Percentiles rank a stretch among this genome's conserved stretches.
Conservation (phyloP, 768 basidiomycete genomes). For the Tricholoma flavovirens region DNA sequence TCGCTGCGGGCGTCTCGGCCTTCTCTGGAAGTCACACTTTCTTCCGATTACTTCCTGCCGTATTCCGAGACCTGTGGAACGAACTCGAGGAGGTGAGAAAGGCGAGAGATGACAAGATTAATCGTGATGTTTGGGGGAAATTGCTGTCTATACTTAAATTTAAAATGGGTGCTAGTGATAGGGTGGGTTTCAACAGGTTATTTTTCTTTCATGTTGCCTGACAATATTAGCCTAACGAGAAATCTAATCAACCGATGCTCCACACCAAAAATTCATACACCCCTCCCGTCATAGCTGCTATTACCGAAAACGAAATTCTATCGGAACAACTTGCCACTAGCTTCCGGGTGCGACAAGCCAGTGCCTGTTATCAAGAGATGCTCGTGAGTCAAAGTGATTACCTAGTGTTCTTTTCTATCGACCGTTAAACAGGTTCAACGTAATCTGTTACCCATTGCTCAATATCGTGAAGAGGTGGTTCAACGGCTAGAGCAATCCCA, state of each 20-base stretch:
- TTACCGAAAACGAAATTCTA: constrained; percentile 20
- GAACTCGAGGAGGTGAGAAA: constrained; percentile 71
- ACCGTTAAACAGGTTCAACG: constrained; percentile 53
- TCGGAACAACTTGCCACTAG: constrained; percentile 51
- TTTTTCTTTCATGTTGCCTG: not conserved
- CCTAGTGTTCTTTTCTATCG: constrained; percentile 2
- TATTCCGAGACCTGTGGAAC: constrained; percentile 89
- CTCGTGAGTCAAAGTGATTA: constrained; percentile 46
- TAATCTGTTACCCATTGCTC: constrained; percentile 78
- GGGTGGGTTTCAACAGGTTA: constrained; percentile 28
- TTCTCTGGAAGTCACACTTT: constrained; percentile 52
- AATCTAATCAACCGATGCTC: constrained; percentile 14
- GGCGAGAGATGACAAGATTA: constrained; percentile 51
- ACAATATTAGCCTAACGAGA: constrained; percentile 18
- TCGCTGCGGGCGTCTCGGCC: constrained; percentile 44
- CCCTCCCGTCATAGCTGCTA: constrained; percentile 2
- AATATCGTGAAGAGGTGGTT: constrained; percentile 70
- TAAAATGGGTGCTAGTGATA: constrained; percentile 42
- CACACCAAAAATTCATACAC: constrained; percentile 9
- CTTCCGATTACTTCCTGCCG: constrained; percentile 73
- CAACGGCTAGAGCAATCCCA: constrained; percentile 66
- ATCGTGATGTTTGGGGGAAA: constrained; percentile 67
- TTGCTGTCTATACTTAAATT: constrained; percentile 56
- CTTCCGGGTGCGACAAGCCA: constrained; percentile 58
- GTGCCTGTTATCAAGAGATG: constrained; percentile 79